Percentiles rank a stretch among this genome's conserved stretches.
Evolutionary conservation across 2,329 filamentous ascomycete species (phyloP).

Genomic region (Pestalotiopsis sp.): DNA sequence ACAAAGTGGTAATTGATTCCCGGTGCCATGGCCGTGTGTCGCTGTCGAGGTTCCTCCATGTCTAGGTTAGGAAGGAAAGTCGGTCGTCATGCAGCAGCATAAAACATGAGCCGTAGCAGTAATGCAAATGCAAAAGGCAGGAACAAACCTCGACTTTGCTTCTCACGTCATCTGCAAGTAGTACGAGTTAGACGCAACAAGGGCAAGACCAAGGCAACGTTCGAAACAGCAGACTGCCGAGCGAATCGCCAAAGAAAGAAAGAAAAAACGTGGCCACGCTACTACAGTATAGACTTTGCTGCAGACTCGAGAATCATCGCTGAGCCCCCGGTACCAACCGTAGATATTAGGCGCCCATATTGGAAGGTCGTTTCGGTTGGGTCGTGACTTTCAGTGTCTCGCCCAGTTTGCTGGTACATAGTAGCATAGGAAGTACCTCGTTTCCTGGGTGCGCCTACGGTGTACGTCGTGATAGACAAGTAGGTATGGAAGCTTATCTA

Average conservation of each 20-base stretch:
- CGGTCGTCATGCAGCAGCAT: too few species aligned
- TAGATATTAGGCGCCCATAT: too few species aligned
- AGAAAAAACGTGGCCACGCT: background rate
- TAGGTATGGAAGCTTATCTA: background rate
- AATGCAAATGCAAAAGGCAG: too few species aligned
- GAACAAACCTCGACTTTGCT: too few species aligned
- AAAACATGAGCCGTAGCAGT: too few species aligned
- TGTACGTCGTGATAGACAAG: background rate
- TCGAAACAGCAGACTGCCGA: background rate
- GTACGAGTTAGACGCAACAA: too few species aligned
- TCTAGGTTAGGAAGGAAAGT: too few species aligned
- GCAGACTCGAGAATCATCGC: background rate
- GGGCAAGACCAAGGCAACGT: background rate
- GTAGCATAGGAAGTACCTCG: background rate
- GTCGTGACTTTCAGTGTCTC: background rate
- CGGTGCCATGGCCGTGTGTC: too few species aligned
- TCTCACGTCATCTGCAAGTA: too few species aligned
- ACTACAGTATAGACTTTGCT: background rate
- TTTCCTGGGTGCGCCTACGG: constrained; percentile 1
- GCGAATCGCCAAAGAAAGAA: background rate
- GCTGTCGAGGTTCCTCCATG: too few species aligned
- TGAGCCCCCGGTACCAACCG: background rate
- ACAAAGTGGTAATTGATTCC: too few species aligned
- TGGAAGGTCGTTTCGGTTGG: background rate
- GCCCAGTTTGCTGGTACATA: background rate